These are phyloP conservation scores for Martensiomyces pterosporus DNA, from an alignment of 192 early-diverging fungal genomes.

Conservation along the genomic window DNA sequence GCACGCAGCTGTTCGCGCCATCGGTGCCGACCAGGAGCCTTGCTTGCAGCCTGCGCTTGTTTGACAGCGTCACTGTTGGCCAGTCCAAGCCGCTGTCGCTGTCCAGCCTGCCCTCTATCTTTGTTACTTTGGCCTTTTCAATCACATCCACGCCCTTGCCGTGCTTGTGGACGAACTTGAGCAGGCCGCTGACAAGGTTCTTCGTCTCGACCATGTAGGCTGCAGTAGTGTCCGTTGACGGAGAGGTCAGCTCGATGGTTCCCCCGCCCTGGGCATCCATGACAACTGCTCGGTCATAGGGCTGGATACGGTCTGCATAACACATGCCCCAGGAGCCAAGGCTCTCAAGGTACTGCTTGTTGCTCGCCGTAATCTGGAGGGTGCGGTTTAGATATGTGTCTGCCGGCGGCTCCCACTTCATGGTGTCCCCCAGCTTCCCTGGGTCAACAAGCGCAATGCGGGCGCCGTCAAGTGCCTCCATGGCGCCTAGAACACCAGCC, in stretches of 20 bases:
- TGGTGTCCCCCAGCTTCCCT: conserved; percentile 57
- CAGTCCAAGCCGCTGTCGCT: conserved; percentile 54
- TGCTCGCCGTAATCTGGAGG: conserved; percentile 69
- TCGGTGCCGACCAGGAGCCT: conserved; percentile 87
- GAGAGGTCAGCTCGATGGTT: conserved; percentile 7
- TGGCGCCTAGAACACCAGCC: conserved; percentile 60
- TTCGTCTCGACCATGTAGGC: conserved; percentile 89
- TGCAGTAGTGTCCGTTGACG: conserved; percentile 33
- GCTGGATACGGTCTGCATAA: conserved; percentile 57
- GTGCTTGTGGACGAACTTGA: conserved; percentile 44
- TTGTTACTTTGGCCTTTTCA: conserved; percentile 63
- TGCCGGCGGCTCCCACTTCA: conserved; percentile 51
- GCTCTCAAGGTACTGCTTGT: conserved; percentile 44
- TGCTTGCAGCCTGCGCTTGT: conserved; percentile 58
- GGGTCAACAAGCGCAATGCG: conserved; percentile 79
- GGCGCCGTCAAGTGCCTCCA: conserved; percentile 15
- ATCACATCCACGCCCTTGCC: conserved; percentile 56
- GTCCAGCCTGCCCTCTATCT: conserved; percentile 49
- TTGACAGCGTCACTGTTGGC: conserved; percentile 69
- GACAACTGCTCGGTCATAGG: conserved; percentile 51
- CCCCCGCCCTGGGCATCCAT: conserved; percentile 35
- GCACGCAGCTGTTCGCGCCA: conserved; percentile 81
- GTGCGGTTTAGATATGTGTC: conserved; percentile 77
- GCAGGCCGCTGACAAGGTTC: conserved; percentile 69
- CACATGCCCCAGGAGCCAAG: conserved; percentile 63